Base-by-base conservation (phyloP, 1,284 basidiomycete genomes). In the Sporisorium graminicola region DNA sequence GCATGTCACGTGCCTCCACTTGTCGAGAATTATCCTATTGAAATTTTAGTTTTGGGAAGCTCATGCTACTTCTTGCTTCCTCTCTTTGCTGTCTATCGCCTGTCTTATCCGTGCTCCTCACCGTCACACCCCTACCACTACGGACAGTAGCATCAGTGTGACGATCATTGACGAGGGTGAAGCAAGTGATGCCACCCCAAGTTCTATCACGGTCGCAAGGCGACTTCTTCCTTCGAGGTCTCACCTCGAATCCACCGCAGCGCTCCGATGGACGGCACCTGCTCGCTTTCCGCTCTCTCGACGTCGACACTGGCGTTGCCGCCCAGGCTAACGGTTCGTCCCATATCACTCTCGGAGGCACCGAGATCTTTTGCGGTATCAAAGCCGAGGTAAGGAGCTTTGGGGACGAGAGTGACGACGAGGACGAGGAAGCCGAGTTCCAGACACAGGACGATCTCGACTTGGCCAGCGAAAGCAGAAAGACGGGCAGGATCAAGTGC, bases 271-370 rank as follows among this genome's bases (percentile, higher is more conserved):
- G 74, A 20, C 62, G 82, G 2, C 55, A 57, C 2, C 58, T 82
- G 5, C 61, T 70, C n/a, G 74, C 74, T 14, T 81, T 81, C 49
- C 68, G 82, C 6, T 65, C 80, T 3, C 55, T 84, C 22, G 47
- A 78, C 7, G 42, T 84, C 35, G 73, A 78, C 14, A 65, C 77
- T 8, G 60, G 57, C 18, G 47, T 74, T 22, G 70, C 81, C 10
- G 66, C 68, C 20, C 74, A 79, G 50, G 82, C 82, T 2, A 76
- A 79, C 29, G 82, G 82, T 12, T 80, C 77, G 5, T 81, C 82
- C 10, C 64, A 64, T 14, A 71, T 82, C 46, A 64, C 56, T 16
- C 58, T 83, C 2, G 81, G 79, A 7, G 79, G 77, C 35, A 84
- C 82, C 12, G 73, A 81, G 27, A 78, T 82, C 51, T 51, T 78